Evolutionary conservation across 441 rosid species (phyloP).

Genomic region (Mallotus japonicus): DNA sequence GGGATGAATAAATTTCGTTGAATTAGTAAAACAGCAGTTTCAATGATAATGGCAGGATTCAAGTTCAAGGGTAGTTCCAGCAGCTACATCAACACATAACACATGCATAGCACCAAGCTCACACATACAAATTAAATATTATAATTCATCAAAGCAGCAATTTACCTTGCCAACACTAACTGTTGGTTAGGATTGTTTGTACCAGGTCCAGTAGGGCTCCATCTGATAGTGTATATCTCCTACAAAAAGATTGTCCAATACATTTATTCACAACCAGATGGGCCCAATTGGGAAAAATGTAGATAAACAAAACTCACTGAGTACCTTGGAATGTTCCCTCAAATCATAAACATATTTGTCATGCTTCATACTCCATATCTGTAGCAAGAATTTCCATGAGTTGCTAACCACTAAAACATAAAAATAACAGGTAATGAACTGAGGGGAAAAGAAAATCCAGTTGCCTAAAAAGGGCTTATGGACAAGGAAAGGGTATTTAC

Average conservation of each 20-base stretch:
- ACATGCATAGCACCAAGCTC: neutral
- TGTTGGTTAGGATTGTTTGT: slow-evolving; percentile 93
- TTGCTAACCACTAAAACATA: slow-evolving; percentile 9
- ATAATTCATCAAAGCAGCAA: slow-evolving; percentile 2
- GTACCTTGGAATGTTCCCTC: slow-evolving; percentile 84
- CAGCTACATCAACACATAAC: neutral
- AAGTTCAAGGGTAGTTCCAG: neutral
- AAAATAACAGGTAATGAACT: neutral
- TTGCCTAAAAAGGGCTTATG: neutral
- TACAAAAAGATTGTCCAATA: slow-evolving; percentile 29
- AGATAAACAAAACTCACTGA: neutral
- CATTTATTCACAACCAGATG: slow-evolving; percentile 1
- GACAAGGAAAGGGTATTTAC: too few species aligned
- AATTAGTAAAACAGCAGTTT: neutral
- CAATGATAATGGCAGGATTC: neutral
- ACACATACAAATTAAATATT: neutral
- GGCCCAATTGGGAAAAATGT: neutral
- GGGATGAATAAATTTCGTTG: neutral
- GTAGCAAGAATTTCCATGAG: slow-evolving; percentile 28
- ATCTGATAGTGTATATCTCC: slow-evolving; percentile 96
- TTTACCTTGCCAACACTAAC: slow-evolving; percentile 81
- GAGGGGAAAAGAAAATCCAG: neutral
- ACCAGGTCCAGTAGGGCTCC: slow-evolving; percentile 96
- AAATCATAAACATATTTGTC: slow-evolving; percentile 80
- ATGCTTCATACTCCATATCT: slow-evolving; percentile 94